These are phyloP conservation scores for Gastroboletus turbinatus DNA, from an alignment of 1,284 basidiomycete genomes.

Conservation along the genomic window DNA sequence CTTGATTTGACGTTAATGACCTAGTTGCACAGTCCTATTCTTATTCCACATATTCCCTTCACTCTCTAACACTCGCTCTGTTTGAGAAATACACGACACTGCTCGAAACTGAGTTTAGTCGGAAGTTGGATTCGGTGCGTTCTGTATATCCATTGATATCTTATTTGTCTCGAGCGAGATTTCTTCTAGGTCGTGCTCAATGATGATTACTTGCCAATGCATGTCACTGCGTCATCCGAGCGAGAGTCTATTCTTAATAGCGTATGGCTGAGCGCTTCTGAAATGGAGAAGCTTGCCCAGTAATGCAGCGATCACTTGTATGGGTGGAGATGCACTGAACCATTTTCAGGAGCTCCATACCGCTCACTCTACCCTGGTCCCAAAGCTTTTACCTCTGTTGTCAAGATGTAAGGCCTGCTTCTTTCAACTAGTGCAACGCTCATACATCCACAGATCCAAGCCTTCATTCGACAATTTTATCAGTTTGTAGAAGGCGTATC, in stretches of 20 bases:
- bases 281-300: conserved; percentile 64
- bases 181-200: conserved; percentile 72
- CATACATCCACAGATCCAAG: conserved; percentile 62
- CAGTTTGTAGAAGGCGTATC: conserved; percentile 94
- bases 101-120: conserved; percentile 80
- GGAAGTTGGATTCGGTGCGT: conserved; percentile 77
- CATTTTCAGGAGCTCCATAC: conserved; percentile 59
- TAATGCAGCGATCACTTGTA: conserved; percentile 37
- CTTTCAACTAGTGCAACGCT: background rate
- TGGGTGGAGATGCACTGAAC: conserved; percentile 6
- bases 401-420: conserved; percentile 67
- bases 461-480: conserved; percentile 95
- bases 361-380: conserved; percentile 89
- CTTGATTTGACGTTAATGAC: conserved; percentile 7
- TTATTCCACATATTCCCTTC: conserved; percentile 83
- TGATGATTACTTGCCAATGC: conserved; percentile 93
- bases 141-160: background rate
- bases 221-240: conserved; percentile 71
- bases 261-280: conserved; percentile 81
- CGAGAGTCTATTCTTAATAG: conserved; percentile 77
- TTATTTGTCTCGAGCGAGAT: background rate
- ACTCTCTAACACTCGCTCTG: conserved; percentile 81
- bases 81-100: conserved; percentile 91
- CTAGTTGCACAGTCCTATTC: conserved; percentile 65
- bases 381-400: conserved; percentile 94